Evolutionary conservation across 2,329 filamentous ascomycete species (phyloP), one percentile per base, ranked within the genome.

Genomic region (Rhexocercosporidium sp.): DNA sequence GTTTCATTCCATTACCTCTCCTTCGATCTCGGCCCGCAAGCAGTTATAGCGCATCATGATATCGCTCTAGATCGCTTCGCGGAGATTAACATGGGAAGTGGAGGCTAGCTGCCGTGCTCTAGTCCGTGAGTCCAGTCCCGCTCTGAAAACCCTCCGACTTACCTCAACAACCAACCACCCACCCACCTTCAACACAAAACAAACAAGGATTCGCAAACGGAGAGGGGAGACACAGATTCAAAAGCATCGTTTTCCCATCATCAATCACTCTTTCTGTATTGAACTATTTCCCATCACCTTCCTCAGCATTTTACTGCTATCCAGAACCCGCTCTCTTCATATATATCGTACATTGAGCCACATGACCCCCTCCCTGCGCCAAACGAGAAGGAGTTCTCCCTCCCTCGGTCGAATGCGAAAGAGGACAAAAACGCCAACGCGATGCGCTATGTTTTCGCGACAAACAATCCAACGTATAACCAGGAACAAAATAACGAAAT

Each of bases 361-460:
- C 34, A 46, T 20, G n/a, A 8, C 5, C 34, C 25, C n/a, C 47
- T 46, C 41, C 62, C 59, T 61, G 51, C 66, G 62, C 66, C 62
- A 16, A 65, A 14, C 57, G 49, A 66, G 44, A 59, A 53, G 47
- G 16, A 44, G 49, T 34, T 46, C n/a, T 29, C 59, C 41, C 18
- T 16, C 27, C 51, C 29, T 29, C 29, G 46, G 22, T 62, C 51
- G 51, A 59, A 64, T 20, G 51, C 47, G 39, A 22, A 20, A n/a
- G n/a, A n/a, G n/a, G n/a, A n/a, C 3, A 20, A 61, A 41, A 56
- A 69, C 65, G 61, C 68, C 64, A 46, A 41, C 47, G 41, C 62
- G 59, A 71, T 64, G 63, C 64, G 64, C 68, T 39, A 59, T 65
- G 25, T 51, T 37, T 62, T 47, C 64, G 67, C 66, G 59, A 47